phyloP scores from a whole-genome alignment of 768 basidiomycete species.

The Filobasidium floriforme region DNA sequence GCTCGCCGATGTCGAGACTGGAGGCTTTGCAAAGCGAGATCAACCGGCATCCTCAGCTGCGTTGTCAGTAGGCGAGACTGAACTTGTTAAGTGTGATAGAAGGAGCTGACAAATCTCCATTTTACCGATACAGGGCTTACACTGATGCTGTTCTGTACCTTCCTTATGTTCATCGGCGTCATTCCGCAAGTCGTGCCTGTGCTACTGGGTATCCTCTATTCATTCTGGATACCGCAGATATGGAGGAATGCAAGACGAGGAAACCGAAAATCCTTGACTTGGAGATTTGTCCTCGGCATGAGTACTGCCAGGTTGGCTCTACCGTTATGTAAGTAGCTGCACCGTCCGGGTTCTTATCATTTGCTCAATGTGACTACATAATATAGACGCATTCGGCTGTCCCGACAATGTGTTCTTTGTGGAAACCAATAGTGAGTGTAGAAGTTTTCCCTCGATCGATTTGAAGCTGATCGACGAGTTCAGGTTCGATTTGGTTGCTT shows the following conservation, averaged over 20 bases:
- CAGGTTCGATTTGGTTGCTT: slow-evolving; percentile 4
- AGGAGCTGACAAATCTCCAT: background rate
- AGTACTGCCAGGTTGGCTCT: slow-evolving; percentile 63
- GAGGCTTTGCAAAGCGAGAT: slow-evolving; percentile 10
- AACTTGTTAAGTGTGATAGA: background rate
- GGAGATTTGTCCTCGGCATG: slow-evolving; percentile 69
- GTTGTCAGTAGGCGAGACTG: background rate
- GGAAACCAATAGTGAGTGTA: slow-evolving; percentile 59
- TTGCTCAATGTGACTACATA: background rate
- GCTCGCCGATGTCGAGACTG: slow-evolving; percentile 10
- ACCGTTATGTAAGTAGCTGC: slow-evolving; percentile 59
- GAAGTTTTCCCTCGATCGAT: background rate
- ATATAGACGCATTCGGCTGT: slow-evolving; percentile 68
- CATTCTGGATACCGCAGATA: slow-evolving; percentile 81
- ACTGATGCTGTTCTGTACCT: slow-evolving; percentile 62
- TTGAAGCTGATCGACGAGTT: slow-evolving; percentile 8
- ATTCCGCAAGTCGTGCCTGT: slow-evolving; percentile 53
- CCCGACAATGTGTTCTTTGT: slow-evolving; percentile 80
- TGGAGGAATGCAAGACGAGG: slow-evolving; percentile 65
- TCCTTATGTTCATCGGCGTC: slow-evolving; percentile 59
- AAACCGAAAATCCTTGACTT: slow-evolving; percentile 60
- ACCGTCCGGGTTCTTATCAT: background rate
- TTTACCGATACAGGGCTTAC: slow-evolving; percentile 53
- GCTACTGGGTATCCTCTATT: slow-evolving; percentile 64
- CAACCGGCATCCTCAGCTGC: slow-evolving; percentile 16